These are phyloP conservation scores for Gnomoniopsis sp. DNA, from an alignment of 2,329 filamentous ascomycete species.

Conservation along the genomic window DNA sequence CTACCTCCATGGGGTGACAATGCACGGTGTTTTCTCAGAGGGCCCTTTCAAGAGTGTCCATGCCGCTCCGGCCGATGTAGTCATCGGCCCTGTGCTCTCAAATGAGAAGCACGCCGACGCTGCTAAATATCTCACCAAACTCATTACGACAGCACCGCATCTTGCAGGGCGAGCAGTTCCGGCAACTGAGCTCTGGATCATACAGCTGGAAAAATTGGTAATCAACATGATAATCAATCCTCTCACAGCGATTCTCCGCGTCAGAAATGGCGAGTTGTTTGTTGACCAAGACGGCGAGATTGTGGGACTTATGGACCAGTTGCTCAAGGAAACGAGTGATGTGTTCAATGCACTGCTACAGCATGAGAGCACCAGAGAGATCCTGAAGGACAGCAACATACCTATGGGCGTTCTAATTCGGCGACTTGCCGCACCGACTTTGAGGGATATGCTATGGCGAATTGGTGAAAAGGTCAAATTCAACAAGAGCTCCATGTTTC, in stretches of 20 bases:
- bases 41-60: slow-evolving; percentile 51
- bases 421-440: slow-evolving; percentile 39
- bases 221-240: slow-evolving; percentile 82
- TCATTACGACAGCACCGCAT: slow-evolving; percentile 39
- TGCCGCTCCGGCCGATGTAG: slow-evolving; percentile 45
- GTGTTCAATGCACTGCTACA: slow-evolving; percentile 69
- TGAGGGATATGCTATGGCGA: slow-evolving; percentile 43
- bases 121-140: slow-evolving; percentile 36
- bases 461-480: slow-evolving; percentile 46
- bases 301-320: slow-evolving; percentile 59
- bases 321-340: slow-evolving; percentile 70
- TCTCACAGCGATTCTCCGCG: slow-evolving; percentile 73
- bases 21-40: slow-evolving; percentile 52
- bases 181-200: slow-evolving; percentile 44
- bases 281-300: slow-evolving; percentile 49
- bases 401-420: slow-evolving; percentile 24
- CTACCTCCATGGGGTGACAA: slow-evolving; percentile 67
- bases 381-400: slow-evolving; percentile 28
- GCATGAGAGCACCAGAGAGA: slow-evolving; percentile 44
- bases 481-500: slow-evolving; percentile 61
- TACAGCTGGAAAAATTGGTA: slow-evolving; percentile 84
- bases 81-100: slow-evolving; percentile 43
- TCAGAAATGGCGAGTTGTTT: slow-evolving; percentile 75
- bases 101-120: slow-evolving; percentile 18
- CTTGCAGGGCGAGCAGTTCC: slow-evolving; percentile 39